A percentile compares a stretch with the other conserved stretches of the same genome.
These are phyloP conservation scores for Primulina eburnea DNA, from an alignment of 257 asterid species.

Conservation along the genomic window DNA sequence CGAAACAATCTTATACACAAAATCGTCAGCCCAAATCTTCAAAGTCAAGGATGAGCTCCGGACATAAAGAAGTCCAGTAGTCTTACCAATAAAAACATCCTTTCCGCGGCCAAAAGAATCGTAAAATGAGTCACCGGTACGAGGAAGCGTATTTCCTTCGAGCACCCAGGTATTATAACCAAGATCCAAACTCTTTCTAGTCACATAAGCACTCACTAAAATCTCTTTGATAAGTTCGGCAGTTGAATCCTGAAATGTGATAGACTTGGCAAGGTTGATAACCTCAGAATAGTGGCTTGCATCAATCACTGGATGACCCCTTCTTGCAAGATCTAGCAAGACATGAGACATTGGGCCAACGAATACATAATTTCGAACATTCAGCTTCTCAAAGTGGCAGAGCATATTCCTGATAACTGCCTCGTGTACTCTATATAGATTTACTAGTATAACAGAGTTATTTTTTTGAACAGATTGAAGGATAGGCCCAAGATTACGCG, in stretches of 20 bases:
- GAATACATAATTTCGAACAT: constrained; percentile 61
- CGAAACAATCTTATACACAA: constrained; percentile 39
- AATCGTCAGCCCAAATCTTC: constrained; percentile 48
- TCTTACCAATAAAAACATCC: constrained; percentile 54
- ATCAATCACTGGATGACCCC: constrained; percentile 76
- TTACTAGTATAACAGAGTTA: constrained; percentile 51
- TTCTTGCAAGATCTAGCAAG: constrained; percentile 75
- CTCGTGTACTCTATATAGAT: constrained; percentile 54
- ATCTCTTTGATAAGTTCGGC: constrained; percentile 48
- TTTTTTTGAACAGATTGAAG: constrained; percentile 54
- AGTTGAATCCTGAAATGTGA: constrained; percentile 42
- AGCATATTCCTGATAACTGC: constrained; percentile 57
- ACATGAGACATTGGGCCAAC: constrained; percentile 55
- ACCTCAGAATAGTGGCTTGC: constrained; percentile 40
- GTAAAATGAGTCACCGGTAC: constrained; percentile 35
- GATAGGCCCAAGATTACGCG: constrained; percentile 46
- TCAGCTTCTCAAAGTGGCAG: constrained; percentile 74
- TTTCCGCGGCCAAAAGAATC: constrained; percentile 41
- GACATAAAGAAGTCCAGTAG: constrained; percentile 39
- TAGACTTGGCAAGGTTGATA: constrained; percentile 35
- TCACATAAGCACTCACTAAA: constrained; percentile 47
- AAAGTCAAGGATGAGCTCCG: constrained; percentile 52
- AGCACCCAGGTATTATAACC: constrained; percentile 57
- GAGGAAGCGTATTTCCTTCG: constrained; percentile 63
- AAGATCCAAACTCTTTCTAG: constrained; percentile 59